Evolutionary conservation across 2,329 filamentous ascomycete species (phyloP).

Genomic region (Kalmusia sp.): DNA sequence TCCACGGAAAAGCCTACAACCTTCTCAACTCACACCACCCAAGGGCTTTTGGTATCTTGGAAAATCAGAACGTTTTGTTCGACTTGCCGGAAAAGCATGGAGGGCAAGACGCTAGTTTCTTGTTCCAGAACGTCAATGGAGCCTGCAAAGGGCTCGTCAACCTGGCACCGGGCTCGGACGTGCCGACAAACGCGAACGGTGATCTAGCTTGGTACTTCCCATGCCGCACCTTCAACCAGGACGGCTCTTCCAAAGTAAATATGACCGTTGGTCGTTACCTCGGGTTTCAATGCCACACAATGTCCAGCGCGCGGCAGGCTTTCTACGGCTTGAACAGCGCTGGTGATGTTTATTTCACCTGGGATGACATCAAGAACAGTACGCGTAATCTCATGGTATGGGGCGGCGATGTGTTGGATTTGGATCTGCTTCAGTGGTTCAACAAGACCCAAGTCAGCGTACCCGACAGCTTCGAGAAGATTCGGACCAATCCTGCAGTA

Average conservation of each 20-base stretch:
- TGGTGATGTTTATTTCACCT: slow-evolving; percentile 94
- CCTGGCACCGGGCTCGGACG: slow-evolving; percentile 70
- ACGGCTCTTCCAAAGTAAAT: slow-evolving; percentile 83
- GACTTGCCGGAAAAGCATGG: slow-evolving; percentile 82
- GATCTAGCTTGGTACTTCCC: slow-evolving; percentile 98
- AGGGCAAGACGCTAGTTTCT: slow-evolving; percentile 92
- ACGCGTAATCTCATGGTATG: slow-evolving; percentile 93
- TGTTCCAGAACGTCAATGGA: slow-evolving; percentile 98
- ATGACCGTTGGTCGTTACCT: slow-evolving; percentile 75
- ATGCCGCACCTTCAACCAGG: slow-evolving; percentile 89
- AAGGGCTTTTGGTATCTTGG: slow-evolving; percentile 77
- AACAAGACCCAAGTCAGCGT: slow-evolving; percentile 79
- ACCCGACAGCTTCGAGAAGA: slow-evolving; percentile 78
- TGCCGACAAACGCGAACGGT: slow-evolving; percentile 73
- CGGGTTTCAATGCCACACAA: slow-evolving; percentile 91
- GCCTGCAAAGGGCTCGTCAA: slow-evolving; percentile 93
- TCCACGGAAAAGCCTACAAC: slow-evolving; percentile 91
- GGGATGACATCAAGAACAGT: slow-evolving; percentile 89
- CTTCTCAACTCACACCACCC: slow-evolving; percentile 80
- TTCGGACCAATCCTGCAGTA: slow-evolving; percentile 74
- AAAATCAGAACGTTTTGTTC: slow-evolving; percentile 80
- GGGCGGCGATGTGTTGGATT: slow-evolving; percentile 89
- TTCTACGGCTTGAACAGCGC: slow-evolving; percentile 77
- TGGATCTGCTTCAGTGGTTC: slow-evolving; percentile 90
- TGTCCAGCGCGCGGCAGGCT: slow-evolving; percentile 67